Evolutionary conservation across 2,329 filamentous ascomycete species (phyloP), one percentile per base, ranked within the genome.

Genomic region (Phialophora tarda): DNA sequence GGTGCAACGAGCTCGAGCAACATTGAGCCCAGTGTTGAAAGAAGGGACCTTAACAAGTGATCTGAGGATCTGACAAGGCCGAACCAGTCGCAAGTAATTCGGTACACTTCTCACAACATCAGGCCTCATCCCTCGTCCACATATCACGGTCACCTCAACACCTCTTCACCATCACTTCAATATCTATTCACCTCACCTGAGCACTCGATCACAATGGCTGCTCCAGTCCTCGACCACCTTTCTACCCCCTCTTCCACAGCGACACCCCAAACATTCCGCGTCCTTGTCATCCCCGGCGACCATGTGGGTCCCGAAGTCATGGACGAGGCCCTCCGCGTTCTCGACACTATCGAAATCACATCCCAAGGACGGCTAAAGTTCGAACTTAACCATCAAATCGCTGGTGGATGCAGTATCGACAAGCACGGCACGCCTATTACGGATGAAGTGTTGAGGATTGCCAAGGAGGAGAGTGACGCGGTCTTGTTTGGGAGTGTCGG

Each of bases 271-370:
- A 70, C 63, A 26, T 72, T 69, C 63, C 67, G 68, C 65, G 86
- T 90, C 68, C 88, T 88, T 23, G 83, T 82, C 50, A 88, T 91
- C 62, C 87, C 88, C 0, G 89, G 87, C 8, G 89, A 91, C 73
- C 89, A 89, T 64, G 90, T 91, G 67, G 89, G 89, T 1, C 84
- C 84, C 0, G 89, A 91, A 76, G 88, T 91, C 17, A 85, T 89
- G 76, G 79, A 82, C 32, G 87, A 87, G 2, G 88, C 87, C 1
- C 84, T 90, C 12, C 80, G 83, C 48, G 89, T 89, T 0, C 77
- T 91, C 57, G 82, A 87, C 56, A 73, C 75, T 11, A 69, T 71
- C 1, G 44, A 71, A 24, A 78, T 81, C 4, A 74, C 80, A 41
- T 79, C 83, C 1, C 77, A 87, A 0, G 81, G 84, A 44, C 82